Conservation (phyloP, 1,139 yeast species). For the Suhomyces atakaporum region DNA sequence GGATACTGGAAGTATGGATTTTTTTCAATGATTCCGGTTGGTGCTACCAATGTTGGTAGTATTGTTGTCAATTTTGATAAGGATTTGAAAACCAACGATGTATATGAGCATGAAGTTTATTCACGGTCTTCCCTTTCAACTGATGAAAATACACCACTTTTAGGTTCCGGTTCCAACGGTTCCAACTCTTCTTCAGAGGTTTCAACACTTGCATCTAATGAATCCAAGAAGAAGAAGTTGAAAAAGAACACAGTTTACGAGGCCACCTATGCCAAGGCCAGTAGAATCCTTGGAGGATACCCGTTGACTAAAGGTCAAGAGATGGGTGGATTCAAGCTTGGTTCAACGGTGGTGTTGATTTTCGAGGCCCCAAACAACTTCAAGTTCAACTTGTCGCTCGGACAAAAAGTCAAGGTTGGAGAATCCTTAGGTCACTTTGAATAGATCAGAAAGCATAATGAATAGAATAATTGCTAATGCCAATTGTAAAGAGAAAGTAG, state of each 20-base stretch:
- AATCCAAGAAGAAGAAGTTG: conserved; percentile 35
- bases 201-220: conserved; percentile 17
- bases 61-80: conserved; percentile 90
- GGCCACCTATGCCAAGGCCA: conserved; percentile 86
- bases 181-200: too few species aligned
- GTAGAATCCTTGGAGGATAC: conserved; percentile 77
- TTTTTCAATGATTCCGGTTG: conserved; percentile 98
- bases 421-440: conserved; percentile 66
- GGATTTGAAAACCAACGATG: conserved; percentile 81
- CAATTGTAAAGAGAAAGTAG: too few species aligned
- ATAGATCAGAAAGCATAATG: not conserved
- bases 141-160: conserved; percentile 39
- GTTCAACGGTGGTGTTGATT: conserved; percentile 92
- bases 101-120: conserved; percentile 57
- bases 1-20: conserved; percentile 98
- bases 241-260: conserved; percentile 87
- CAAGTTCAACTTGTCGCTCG: conserved; percentile 65
- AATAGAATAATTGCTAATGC: not conserved
- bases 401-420: conserved; percentile 84
- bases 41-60: conserved; percentile 98
- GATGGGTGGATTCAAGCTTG: conserved; percentile 96
- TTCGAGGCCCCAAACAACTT: conserved; percentile 92
- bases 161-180: conserved; percentile 18
- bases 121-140: conserved; percentile 19
- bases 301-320: conserved; percentile 92